Evolutionary conservation across 768 basidiomycete genomes (phyloP).

Genomic region (Pisolithus microcarpus): DNA sequence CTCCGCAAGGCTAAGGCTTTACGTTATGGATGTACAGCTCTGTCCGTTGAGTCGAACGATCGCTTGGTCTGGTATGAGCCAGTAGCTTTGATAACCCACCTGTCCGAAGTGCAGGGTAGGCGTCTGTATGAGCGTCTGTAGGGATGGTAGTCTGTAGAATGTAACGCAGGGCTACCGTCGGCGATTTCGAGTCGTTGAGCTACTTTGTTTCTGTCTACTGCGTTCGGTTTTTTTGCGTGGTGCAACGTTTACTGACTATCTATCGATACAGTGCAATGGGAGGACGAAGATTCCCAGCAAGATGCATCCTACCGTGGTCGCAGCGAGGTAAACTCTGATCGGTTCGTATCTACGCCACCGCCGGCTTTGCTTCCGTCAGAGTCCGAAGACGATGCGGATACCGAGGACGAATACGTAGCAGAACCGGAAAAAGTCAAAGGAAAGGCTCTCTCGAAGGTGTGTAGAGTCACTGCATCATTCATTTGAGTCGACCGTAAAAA

Average conservation of each 20-base stretch:
- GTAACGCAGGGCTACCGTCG: background rate
- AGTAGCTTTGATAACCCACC: constrained; percentile 21
- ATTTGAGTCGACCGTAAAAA: constrained; percentile 5
- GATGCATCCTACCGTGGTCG: constrained; percentile 25
- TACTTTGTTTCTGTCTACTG: constrained; percentile 9
- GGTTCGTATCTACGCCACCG: constrained; percentile 19
- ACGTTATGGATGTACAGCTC: constrained; percentile 30
- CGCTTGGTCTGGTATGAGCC: constrained; percentile 25
- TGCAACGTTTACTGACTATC: constrained; percentile 21
- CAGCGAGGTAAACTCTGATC: constrained; percentile 17
- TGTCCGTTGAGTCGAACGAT: constrained; percentile 31
- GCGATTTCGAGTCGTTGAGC: constrained; percentile 4
- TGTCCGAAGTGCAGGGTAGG: constrained; percentile 14
- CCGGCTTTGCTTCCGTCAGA: constrained; percentile 34
- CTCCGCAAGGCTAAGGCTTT: constrained; percentile 27
- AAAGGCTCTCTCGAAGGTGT: constrained; percentile 37
- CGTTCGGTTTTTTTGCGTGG: constrained; percentile 10
- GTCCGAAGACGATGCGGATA: constrained; percentile 44
- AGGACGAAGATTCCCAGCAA: constrained; percentile 55
- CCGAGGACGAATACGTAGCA: constrained; percentile 69
- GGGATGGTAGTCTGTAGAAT: background rate
- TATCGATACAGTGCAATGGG: constrained; percentile 58
- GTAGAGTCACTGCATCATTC: constrained; percentile 15
- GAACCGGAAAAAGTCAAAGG: constrained; percentile 30
- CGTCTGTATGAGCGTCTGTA: constrained; percentile 7